Evolutionary conservation across 192 early-diverging fungal genomes (phyloP), one percentile per base, ranked within the genome.

Genomic region (Coemansia sp.): DNA sequence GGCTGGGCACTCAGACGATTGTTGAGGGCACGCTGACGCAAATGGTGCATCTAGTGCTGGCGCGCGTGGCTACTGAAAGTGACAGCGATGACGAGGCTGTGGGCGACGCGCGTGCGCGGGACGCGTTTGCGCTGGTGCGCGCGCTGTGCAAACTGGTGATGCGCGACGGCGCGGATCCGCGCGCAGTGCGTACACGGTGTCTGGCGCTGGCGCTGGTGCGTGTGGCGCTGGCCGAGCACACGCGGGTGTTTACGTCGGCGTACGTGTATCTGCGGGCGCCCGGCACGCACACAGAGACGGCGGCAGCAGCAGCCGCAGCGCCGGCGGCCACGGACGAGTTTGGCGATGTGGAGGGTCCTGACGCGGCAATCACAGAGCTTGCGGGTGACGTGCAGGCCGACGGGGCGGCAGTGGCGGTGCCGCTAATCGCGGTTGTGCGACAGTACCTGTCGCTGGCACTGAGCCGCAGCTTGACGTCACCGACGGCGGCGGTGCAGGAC

Each of bases 111-210:
- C 58, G 60, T 28, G 70, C 83, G 31, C 80, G 82, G 15, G 92
- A 96, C 65, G 86, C 90, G 3, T 91, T 90, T 31, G 67, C 89
- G 32, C 86, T 93, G 2, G 83, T 96, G 64, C 82, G 94, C 8
- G 87, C 94, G 6, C 75, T 96, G 29, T 92, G 90, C 74, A 91
- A 90, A 54, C 71, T 94, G 42, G 90, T 85, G 27, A 94, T 91
- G 87, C 93, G 92, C 49, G 75, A 82, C 20, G 84, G 88, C 39
- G 72, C 85, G 9, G 94, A 94, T 58, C 77, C 90, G 34, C 82
- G 82, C 55, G 88, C 91, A 4, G 87, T 94, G 83, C 75, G 91
- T 10, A 89, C 92, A 31, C 91, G 92, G 36, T 75, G 92, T 14
- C 64, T 95, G 22, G 87, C 94, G 9, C 72, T 97, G 25, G 86